Evolutionary conservation across 2,329 filamentous ascomycete species (phyloP).

Genomic region (Fusarium devonianum): DNA sequence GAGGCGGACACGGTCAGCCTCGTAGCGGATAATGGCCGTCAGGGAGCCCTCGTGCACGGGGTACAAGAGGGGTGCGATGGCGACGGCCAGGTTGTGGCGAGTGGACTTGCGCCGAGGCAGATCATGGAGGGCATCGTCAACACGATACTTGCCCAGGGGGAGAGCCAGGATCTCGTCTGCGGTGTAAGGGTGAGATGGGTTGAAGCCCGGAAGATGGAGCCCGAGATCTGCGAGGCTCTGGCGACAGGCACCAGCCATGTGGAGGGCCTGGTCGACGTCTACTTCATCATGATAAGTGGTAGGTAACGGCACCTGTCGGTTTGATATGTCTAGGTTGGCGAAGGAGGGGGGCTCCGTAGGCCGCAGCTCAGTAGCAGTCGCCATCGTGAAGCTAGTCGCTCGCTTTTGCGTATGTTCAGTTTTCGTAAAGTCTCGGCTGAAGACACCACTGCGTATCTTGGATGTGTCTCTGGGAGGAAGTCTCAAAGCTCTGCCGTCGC

Average conservation of each 20-base stretch:
- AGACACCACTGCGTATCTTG: neutral
- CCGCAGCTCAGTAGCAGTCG: slow-evolving; percentile 45
- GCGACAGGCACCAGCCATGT: slow-evolving; percentile 43
- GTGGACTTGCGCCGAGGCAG: slow-evolving; percentile 48
- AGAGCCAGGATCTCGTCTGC: slow-evolving; percentile 48
- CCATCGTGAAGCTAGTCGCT: slow-evolving; percentile 39
- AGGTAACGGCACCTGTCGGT: slow-evolving; percentile 1
- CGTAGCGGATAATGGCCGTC: slow-evolving; percentile 49
- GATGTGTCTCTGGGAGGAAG: neutral
- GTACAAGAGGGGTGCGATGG: slow-evolving; percentile 46
- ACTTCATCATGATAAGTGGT: slow-evolving; percentile 16
- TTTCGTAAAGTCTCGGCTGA: too few species aligned
- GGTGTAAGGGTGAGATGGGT: slow-evolving; percentile 43
- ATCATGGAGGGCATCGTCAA: slow-evolving; percentile 43
- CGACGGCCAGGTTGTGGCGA: slow-evolving; percentile 42
- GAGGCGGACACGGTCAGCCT: slow-evolving; percentile 47
- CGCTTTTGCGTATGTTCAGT: too few species aligned
- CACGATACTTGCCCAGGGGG: slow-evolving; percentile 42
- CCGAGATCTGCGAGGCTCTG: slow-evolving; percentile 41
- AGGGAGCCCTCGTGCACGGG: slow-evolving; percentile 46
- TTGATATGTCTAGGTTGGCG: slow-evolving; percentile 2
- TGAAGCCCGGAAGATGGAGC: slow-evolving; percentile 39
- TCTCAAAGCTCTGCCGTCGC: too few species aligned
- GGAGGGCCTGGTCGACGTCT: slow-evolving; percentile 39
- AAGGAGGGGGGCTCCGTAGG: slow-evolving; percentile 30